A percentile compares a stretch with the other conserved stretches of the same genome.
These are phyloP conservation scores for Cicer bijugum DNA, from an alignment of 306 rosid genomes.

Conservation along the genomic window DNA sequence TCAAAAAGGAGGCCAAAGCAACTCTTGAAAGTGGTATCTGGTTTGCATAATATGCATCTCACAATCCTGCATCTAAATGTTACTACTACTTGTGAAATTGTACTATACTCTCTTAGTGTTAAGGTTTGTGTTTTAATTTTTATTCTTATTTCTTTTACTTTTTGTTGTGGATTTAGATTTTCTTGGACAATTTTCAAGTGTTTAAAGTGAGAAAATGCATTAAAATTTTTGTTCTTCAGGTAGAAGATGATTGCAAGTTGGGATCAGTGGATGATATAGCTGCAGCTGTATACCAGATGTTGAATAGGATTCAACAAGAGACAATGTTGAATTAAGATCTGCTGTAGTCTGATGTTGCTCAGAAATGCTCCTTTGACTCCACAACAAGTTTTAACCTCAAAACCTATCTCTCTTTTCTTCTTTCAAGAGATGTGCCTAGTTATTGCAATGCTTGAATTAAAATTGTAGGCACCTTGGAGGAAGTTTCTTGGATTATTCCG, in stretches of 20 bases:
- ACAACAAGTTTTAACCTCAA: not conserved
- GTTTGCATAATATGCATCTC: constrained; percentile 69
- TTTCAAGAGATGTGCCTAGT: constrained; percentile 50
- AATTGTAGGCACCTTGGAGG: constrained; percentile 49
- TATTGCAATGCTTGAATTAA: constrained; percentile 51
- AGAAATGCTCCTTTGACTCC: no score
- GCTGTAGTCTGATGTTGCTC: no score
- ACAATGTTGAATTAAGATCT: constrained; percentile 53
- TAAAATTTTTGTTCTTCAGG: constrained; percentile 51
- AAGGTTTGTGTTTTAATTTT: constrained; percentile 55
- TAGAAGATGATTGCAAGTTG: constrained; percentile 86
- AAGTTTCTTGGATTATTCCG: constrained; percentile 50
- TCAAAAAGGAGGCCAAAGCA: constrained; percentile 72
- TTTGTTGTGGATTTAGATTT: not conserved
- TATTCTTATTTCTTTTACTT: not conserved
- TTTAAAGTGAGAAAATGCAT: constrained; percentile 23
- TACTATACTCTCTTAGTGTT: constrained; percentile 76
- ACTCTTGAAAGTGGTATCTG: constrained; percentile 73
- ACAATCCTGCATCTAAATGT: constrained; percentile 82
- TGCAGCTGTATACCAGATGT: constrained; percentile 72
- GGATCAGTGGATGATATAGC: constrained; percentile 91
- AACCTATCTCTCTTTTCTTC: constrained; percentile 24
- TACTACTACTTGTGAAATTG: constrained; percentile 62
- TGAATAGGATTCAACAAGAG: constrained; percentile 74
- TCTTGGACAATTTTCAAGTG: not conserved